Evolutionary conservation across 2,329 filamentous ascomycete genomes (phyloP).

Genomic region (Daldinia sp.): DNA sequence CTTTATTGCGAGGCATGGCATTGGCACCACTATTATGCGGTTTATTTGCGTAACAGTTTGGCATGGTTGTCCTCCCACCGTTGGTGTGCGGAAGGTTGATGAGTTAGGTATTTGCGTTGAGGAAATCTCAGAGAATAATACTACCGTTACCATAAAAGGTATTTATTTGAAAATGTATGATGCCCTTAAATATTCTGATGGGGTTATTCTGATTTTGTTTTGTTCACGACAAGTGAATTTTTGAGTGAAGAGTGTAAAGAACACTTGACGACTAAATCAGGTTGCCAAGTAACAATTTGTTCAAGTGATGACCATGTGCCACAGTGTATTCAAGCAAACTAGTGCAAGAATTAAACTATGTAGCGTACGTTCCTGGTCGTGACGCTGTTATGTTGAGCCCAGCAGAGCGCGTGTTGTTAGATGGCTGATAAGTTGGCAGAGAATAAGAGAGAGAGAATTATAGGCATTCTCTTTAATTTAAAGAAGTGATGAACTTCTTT

Average conservation of each 20-base stretch:
- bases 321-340: neutral
- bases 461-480: too few species aligned
- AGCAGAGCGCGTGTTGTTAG: too few species aligned
- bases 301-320: neutral
- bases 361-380: too few species aligned
- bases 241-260: neutral
- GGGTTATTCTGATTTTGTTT: neutral
- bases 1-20: neutral
- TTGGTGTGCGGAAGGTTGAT: too few species aligned
- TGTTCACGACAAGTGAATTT: neutral
- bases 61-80: neutral
- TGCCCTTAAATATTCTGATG: neutral
- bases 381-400: neutral
- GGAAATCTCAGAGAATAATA: too few species aligned
- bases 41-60: neutral
- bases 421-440: too few species aligned
- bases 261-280: neutral
- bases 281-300: neutral
- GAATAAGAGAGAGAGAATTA: too few species aligned
- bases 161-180: neutral
- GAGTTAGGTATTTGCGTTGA: too few species aligned
- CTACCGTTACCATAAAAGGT: neutral
- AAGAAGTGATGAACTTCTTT: too few species aligned
- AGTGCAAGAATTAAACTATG: neutral
- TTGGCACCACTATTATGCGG: neutral